A percentile compares a stretch with the other conserved stretches of the same genome.
Evolutionary conservation across 2,329 filamentous ascomycete species (phyloP).

Genomic region (Zopfia rhizophila): DNA sequence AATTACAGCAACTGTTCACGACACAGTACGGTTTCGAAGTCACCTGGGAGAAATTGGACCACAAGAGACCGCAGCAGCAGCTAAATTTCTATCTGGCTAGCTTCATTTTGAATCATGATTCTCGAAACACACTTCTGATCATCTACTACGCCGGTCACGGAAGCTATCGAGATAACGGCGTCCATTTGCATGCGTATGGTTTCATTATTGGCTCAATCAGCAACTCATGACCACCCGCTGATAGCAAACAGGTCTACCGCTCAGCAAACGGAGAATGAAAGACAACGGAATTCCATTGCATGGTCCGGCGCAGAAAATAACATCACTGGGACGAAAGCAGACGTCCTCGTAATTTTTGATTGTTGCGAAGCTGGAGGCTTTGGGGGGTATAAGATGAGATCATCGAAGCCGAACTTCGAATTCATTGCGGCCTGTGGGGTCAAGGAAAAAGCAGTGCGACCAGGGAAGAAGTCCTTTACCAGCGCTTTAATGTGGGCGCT

Average conservation of each 20-base stretch:
- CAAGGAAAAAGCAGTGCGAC: constrained; percentile 1
- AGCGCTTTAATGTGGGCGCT: constrained; percentile 8
- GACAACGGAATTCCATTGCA: neutral
- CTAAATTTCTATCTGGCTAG: constrained; percentile 4
- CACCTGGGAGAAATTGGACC: neutral
- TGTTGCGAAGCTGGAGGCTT: constrained; percentile 28
- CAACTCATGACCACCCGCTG: no score
- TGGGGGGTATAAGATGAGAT: constrained; percentile 4
- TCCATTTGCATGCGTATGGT: constrained; percentile 6
- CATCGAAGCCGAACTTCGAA: constrained; percentile 7
- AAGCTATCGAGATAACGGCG: constrained; percentile 4
- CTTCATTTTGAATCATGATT: constrained; percentile 9
- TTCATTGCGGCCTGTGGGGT: constrained; percentile 13
- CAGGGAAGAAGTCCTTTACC: constrained; percentile 13
- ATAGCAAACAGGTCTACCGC: constrained; percentile 3
- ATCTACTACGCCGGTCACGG: constrained; percentile 15
- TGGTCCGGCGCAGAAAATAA: constrained; percentile 9
- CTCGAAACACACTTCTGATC: constrained; percentile 2
- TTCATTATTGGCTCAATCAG: no score
- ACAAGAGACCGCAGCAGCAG: constrained; percentile 5
- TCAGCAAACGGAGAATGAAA: constrained; percentile 1
- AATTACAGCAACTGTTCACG: constrained; percentile 2
- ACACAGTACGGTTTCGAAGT: constrained; percentile 11
- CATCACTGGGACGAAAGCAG: constrained; percentile 9
- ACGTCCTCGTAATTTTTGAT: constrained; percentile 34